Evolutionary conservation across 2,329 filamentous ascomycete species (phyloP), one percentile per base, ranked within the genome.

Genomic region (Neodidymelliopsis sp.): DNA sequence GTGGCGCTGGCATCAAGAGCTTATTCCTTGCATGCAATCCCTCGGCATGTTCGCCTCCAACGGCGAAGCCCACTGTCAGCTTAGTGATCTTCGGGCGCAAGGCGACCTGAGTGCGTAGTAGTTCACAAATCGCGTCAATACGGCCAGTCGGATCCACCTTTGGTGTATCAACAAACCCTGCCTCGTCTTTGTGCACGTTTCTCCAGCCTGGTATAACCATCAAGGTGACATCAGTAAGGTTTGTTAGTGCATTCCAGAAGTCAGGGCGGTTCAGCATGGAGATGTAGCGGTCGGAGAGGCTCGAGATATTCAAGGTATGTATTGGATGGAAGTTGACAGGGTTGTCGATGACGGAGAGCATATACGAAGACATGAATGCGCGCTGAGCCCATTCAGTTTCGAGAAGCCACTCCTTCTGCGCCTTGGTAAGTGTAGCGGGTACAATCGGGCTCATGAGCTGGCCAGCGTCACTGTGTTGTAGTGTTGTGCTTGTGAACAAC

Each of bases 341-440:
- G 50, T 86, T 87, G 60, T 88, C 84, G 18, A 85, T 81, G 31
- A 89, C 69, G 1, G 84, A 81, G 36, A 88, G 80, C 56, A 85
- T 80, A 57, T 86, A 89, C 1, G 86, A 87, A 37, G 85, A 82
- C 35, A 89, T 76, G 64, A 89, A 86, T 13, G 85, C 86, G 42
- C 82, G 77, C 56, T 89, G 85, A 6, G 85, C 85, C 84, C 86
- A 88, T 41, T 85, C 81, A 3, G 84, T 82, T 65, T 89, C 86
- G 27, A 87, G 72, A 2, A 90, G 70, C 82, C 87, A 85, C 67
- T 88, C 85, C 41, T 80, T 83, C 65, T 90, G 87, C n/a, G 82
- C 77, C 49, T 77, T 77, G 1, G 81, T 82, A n/a, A 89, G 77
- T 23, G 75, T 73, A 2, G 75, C 74, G 3, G 85, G 85, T 29